phyloP scores from a whole-genome alignment of 2,329 filamentous ascomycete genomes.

The Hypoxylon sp. region DNA sequence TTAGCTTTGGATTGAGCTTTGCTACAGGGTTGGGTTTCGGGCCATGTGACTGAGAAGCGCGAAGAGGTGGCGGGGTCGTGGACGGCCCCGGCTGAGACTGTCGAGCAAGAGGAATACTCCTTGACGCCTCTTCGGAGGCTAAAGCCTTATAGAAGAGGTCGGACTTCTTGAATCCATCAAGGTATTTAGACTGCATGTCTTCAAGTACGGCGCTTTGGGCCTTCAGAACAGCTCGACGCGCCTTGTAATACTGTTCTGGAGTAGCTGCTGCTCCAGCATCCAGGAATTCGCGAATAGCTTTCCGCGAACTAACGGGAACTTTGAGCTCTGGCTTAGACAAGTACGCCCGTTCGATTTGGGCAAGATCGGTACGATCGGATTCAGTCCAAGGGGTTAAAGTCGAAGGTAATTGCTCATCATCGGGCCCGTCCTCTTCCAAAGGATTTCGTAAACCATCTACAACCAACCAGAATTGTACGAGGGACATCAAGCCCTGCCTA shows the following conservation, averaged over 20 bases:
- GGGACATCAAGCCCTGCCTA: constrained; percentile 83
- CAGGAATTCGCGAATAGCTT: constrained; percentile 82
- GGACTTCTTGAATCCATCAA: constrained; percentile 89
- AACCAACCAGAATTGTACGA: constrained; percentile 98
- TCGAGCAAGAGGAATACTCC: constrained; percentile 50
- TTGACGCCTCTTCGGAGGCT: constrained; percentile 83
- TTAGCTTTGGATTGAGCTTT: constrained; percentile 59
- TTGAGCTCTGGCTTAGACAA: constrained; percentile 85
- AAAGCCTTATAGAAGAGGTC: constrained; percentile 97
- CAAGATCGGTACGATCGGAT: constrained; percentile 87
- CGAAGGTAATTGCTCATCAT: constrained; percentile 74
- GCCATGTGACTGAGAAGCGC: constrained; percentile 58
- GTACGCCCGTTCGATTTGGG: constrained; percentile 93
- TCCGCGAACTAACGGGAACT: constrained; percentile 77
- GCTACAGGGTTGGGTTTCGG: constrained; percentile 62
- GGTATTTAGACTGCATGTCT: constrained; percentile 84
- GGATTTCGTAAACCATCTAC: constrained; percentile 97
- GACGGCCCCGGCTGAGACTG: constrained; percentile 48
- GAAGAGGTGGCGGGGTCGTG: constrained; percentile 49
- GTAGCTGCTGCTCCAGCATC: constrained; percentile 82
- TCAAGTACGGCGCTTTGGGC: constrained; percentile 88
- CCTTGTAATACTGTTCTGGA: constrained; percentile 84
- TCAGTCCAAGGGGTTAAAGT: constrained; percentile 80
- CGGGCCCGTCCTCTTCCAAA: constrained; percentile 84
- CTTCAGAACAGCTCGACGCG: constrained; percentile 83